Conservation (phyloP, 139 green algal species). For the Raphidocelis subcapitata region DNA sequence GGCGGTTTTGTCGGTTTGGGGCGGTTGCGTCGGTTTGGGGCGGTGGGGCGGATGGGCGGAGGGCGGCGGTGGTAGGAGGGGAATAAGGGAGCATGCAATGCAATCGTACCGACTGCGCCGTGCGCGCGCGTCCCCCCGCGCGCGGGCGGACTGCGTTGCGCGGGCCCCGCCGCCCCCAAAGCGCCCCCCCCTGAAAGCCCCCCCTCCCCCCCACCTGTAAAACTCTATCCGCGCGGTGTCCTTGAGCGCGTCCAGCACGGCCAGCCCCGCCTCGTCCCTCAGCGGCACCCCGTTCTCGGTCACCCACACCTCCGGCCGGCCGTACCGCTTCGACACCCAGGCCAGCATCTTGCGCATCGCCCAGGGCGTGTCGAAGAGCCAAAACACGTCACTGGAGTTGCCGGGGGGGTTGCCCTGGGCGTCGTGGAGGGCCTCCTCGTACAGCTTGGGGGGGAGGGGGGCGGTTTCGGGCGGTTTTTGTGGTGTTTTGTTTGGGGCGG, state of each 20-base stretch:
- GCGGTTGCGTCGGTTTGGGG: too few relatives aligned
- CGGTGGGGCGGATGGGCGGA: too few relatives aligned
- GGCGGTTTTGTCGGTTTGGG: too few relatives aligned
- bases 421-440: slow-evolving; percentile 20
- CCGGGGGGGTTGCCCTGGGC: slow-evolving; percentile 1
- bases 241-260: slow-evolving; percentile 19
- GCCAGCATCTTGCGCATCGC: slow-evolving; percentile 34
- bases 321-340: slow-evolving; percentile 36
- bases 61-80: too few relatives aligned
- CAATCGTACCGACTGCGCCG: too few relatives aligned
- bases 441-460: slow-evolving; percentile 4
- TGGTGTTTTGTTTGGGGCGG: too few relatives aligned
- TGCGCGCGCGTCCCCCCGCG: background rate
- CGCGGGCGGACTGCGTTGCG: background rate
- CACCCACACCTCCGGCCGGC: slow-evolving; percentile 37
- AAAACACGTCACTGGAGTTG: slow-evolving; percentile 24
- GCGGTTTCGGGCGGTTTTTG: background rate
- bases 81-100: too few relatives aligned
- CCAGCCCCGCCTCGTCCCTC: slow-evolving; percentile 1
- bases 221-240: slow-evolving; percentile 36
- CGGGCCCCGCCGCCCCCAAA: background rate
- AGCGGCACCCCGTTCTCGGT: slow-evolving; percentile 36
- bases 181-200: too few relatives aligned
- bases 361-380: slow-evolving; percentile 39
- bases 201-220: slow-evolving; percentile 22